These are phyloP conservation scores for Spiromastix sp. DNA, from an alignment of 2,329 filamentous ascomycete genomes.

Conservation along the genomic window DNA sequence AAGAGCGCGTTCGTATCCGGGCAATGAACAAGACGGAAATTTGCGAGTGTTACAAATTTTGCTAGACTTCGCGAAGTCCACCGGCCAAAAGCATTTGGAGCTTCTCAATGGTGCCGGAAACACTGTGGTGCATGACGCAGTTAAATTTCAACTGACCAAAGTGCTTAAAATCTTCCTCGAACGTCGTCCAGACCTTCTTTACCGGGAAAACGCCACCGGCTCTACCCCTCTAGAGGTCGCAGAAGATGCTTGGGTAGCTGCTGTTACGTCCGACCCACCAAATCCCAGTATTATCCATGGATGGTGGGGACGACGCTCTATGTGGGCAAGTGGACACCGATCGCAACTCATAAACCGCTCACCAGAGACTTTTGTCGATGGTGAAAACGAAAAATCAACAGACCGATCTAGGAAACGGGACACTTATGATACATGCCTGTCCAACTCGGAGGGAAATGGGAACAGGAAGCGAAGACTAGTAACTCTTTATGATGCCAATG, in stretches of 20 bases:
- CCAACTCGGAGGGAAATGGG: slow-evolving; percentile 5
- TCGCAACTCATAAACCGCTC: not conserved
- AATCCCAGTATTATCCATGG: too few species aligned
- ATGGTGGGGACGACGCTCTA: too few species aligned
- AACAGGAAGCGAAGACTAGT: slow-evolving; percentile 43
- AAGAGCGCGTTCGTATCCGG: too few species aligned
- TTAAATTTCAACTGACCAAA: slow-evolving; percentile 40
- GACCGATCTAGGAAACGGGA: too few species aligned
- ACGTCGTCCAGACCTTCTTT: slow-evolving; percentile 48
- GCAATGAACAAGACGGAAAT: too few species aligned
- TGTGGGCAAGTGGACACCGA: too few species aligned
- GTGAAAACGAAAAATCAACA: not conserved
- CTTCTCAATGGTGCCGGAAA: slow-evolving; percentile 35
- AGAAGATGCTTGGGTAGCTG: slow-evolving; percentile 2
- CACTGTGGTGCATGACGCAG: slow-evolving; percentile 30
- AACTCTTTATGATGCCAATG: slow-evolving; percentile 49
- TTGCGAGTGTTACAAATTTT: not conserved
- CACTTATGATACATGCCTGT: too few species aligned
- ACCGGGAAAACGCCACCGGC: slow-evolving; percentile 66
- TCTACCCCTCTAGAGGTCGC: slow-evolving; percentile 45
- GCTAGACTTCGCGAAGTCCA: slow-evolving; percentile 43
- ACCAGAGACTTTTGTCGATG: not conserved
- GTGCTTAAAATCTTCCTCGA: slow-evolving; percentile 45
- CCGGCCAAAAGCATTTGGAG: slow-evolving; percentile 33
- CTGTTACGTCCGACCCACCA: too few species aligned